phyloP scores from a whole-genome alignment of 2,329 filamentous ascomycete species.

The Thielaviopsis musarum region DNA sequence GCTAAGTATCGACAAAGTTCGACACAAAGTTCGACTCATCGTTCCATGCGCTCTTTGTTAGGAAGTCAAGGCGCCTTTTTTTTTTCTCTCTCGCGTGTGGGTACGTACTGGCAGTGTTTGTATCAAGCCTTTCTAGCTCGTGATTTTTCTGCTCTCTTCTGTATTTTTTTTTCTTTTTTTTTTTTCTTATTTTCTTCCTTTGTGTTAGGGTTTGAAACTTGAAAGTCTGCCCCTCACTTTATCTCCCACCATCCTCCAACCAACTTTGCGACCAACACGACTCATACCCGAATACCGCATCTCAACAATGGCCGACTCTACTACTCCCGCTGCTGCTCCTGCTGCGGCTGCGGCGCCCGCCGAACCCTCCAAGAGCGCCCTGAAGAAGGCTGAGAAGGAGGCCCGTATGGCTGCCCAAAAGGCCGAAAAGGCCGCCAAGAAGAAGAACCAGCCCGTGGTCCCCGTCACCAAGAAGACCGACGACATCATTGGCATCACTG shows the following conservation, averaged over 20 bases:
- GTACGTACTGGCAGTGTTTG: not conserved
- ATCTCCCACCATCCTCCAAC: not conserved
- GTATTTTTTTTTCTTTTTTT: not conserved
- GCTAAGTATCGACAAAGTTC: not conserved
- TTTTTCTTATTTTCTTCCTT: not conserved
- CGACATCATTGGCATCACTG: slow-evolving; percentile 75
- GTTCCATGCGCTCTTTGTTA: not conserved
- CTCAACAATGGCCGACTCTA: slow-evolving; percentile 14
- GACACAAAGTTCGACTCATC: not conserved
- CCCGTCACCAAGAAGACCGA: slow-evolving; percentile 42
- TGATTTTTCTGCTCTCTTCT: not conserved
- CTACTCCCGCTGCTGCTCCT: slow-evolving; percentile 12
- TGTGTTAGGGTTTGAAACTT: not conserved
- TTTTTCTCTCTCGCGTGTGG: not conserved
- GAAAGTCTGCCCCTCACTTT: not conserved
- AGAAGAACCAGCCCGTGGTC: slow-evolving; percentile 33
- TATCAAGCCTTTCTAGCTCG: not conserved
- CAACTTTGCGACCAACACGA: not conserved
- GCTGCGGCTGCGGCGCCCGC: slow-evolving; percentile 18
- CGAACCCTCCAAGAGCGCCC: slow-evolving; percentile 40
- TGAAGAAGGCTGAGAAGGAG: slow-evolving; percentile 50
- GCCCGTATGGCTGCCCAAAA: slow-evolving; percentile 44
- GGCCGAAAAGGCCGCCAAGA: slow-evolving; percentile 44
- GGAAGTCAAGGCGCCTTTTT: not conserved
- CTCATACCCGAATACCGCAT: not conserved